phyloP scores from a whole-genome alignment of 2,329 filamentous ascomycete genomes.

The Fusarium chlamydosporum region DNA sequence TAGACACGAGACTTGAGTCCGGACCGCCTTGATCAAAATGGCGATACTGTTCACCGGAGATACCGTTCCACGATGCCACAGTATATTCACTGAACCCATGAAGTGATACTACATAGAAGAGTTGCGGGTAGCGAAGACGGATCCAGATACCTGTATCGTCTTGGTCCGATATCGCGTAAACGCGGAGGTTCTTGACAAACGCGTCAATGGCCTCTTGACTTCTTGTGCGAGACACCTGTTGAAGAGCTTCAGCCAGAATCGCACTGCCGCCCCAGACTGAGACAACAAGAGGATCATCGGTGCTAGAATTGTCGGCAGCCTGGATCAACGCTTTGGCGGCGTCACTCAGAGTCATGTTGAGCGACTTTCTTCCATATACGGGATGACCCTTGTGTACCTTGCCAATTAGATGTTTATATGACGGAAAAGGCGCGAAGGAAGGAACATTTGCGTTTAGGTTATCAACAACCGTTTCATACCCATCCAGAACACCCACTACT shows the following conservation, averaged over 20 bases:
- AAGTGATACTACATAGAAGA: conserved; percentile 68
- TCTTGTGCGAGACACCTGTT: conserved; percentile 51
- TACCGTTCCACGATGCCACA: conserved; percentile 68
- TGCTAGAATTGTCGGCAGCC: conserved; percentile 28
- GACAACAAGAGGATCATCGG: conserved; percentile 61
- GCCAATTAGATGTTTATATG: neutral
- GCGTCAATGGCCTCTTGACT: conserved; percentile 51
- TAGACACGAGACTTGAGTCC: conserved; percentile 6
- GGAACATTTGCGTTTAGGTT: conserved; percentile 29
- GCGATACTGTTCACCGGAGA: conserved; percentile 48
- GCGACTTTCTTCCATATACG: conserved; percentile 45
- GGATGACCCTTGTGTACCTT: conserved; percentile 15
- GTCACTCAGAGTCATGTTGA: conserved; percentile 43
- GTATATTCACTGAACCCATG: conserved; percentile 70
- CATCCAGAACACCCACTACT: conserved; percentile 50
- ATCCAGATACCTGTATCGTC: conserved; percentile 71
- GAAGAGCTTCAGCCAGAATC: conserved; percentile 64
- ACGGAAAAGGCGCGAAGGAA: neutral
- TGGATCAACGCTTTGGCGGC: conserved; percentile 60
- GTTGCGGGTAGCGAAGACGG: conserved; percentile 64
- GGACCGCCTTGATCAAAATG: conserved; percentile 28
- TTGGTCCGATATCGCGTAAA: conserved; percentile 72
- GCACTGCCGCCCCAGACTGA: conserved; percentile 68
- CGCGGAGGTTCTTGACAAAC: conserved; percentile 60
- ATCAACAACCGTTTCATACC: conserved; percentile 49